phyloP scores from a whole-genome alignment of 345 rosid species.

The Erucastrum elatum region DNA sequence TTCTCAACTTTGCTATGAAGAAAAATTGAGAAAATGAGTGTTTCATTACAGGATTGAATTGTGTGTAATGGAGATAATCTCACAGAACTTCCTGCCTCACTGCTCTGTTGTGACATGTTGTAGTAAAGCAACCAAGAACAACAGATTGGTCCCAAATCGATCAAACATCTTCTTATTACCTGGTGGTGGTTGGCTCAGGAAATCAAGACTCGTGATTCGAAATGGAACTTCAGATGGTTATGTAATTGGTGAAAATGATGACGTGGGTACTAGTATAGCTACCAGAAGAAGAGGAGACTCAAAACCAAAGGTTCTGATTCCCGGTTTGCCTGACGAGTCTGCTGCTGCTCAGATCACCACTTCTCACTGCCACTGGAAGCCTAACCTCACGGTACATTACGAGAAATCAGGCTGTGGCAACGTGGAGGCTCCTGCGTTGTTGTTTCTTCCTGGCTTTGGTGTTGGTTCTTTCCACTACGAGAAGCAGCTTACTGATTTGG shows the following conservation, averaged over 20 bases:
- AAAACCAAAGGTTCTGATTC: conserved; percentile 55
- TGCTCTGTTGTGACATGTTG: conserved; percentile 36
- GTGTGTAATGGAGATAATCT: conserved; percentile 61
- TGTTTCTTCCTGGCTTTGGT: conserved; percentile 97
- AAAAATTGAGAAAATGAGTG: too few relatives aligned
- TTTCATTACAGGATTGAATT: conserved; percentile 32
- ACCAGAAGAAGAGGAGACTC: conserved; percentile 40
- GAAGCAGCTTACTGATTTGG: conserved; percentile 88
- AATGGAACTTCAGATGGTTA: conserved; percentile 54
- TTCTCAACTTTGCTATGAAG: not conserved
- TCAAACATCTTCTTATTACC: conserved; percentile 33
- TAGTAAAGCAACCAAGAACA: conserved; percentile 5
- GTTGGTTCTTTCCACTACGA: conserved; percentile 95
- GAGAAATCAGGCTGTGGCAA: conserved; percentile 74
- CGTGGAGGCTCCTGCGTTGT: conserved; percentile 61
- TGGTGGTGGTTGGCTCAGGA: conserved; percentile 54
- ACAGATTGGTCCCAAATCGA: conserved; percentile 34
- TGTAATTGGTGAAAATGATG: conserved; percentile 61
- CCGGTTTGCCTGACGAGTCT: conserved; percentile 65
- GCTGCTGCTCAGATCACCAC: conserved; percentile 59
- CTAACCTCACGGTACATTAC: conserved; percentile 68
- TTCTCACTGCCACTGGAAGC: conserved; percentile 83
- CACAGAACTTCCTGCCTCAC: conserved; percentile 45
- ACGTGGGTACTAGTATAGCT: conserved; percentile 34
- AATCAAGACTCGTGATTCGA: conserved; percentile 32